Conservation (phyloP, 1,284 basidiomycete species). For the Naganishia liquefaciens region DNA sequence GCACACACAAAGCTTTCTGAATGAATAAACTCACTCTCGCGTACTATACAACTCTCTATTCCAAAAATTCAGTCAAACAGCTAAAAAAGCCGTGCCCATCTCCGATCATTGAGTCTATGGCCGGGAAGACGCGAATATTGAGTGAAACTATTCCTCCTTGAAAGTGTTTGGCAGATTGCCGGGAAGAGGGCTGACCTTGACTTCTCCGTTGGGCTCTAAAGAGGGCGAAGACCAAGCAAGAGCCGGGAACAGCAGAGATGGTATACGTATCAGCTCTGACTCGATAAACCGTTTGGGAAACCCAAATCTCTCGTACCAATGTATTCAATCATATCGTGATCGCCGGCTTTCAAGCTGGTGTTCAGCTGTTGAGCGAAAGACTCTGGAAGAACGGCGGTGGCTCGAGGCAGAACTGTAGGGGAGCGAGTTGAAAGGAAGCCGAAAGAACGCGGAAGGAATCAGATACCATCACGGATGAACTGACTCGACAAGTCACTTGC, state of each 20-base stretch:
- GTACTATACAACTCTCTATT: background rate
- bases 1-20: no score
- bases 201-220: slow-evolving; percentile 22
- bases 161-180: slow-evolving; percentile 19
- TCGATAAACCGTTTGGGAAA: background rate
- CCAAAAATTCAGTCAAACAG: no score
- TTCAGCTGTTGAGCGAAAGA: slow-evolving; percentile 21
- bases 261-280: background rate
- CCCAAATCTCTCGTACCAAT: slow-evolving; percentile 13
- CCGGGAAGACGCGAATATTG: background rate
- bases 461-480: background rate
- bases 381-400: slow-evolving; percentile 22
- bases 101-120: background rate
- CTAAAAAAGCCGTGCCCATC: no score
- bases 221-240: background rate
- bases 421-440: background rate
- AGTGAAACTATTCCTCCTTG: slow-evolving; percentile 8
- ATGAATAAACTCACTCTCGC: no score
- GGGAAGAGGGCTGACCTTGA: slow-evolving; percentile 26
- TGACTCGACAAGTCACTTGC: slow-evolving; percentile 1
- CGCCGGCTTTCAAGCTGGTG: slow-evolving; percentile 8
- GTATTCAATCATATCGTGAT: slow-evolving; percentile 30
- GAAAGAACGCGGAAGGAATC: background rate
- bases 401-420: slow-evolving; percentile 28
- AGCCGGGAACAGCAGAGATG: background rate